Conservation (phyloP, 352 stramenopile genomes). For the Phytophthora nicotianae region DNA sequence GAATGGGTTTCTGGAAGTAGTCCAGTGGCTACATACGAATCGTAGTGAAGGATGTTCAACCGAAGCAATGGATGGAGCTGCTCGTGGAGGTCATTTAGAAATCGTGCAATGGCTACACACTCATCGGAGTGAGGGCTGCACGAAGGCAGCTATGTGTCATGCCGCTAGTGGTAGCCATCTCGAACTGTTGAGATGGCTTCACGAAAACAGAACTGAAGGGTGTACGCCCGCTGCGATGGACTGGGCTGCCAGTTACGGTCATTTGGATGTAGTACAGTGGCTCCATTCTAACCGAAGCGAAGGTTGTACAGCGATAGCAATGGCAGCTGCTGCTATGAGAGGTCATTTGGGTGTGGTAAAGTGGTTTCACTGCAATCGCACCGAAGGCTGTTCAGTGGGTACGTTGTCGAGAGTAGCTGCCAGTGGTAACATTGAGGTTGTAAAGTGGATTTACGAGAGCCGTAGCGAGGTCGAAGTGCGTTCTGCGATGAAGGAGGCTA, state of each 20-base stretch:
- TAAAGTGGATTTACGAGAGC: constrained; percentile 26
- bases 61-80: constrained; percentile 22
- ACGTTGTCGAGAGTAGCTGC: constrained; percentile 20
- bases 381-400: constrained; percentile 14
- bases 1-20: constrained; percentile 16
- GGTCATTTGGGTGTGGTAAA: constrained; percentile 25
- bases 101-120: constrained; percentile 25
- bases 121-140: constrained; percentile 24
- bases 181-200: constrained; percentile 31
- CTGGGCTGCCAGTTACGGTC: constrained; percentile 18
- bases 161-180: constrained; percentile 22
- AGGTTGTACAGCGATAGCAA: constrained; percentile 21
- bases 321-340: constrained; percentile 15
- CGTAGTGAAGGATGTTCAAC: constrained; percentile 22
- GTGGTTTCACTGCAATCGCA: constrained; percentile 26
- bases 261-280: constrained; percentile 28
- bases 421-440: constrained; percentile 11
- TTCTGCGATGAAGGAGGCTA: constrained; percentile 19
- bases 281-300: constrained; percentile 20
- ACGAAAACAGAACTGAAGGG: constrained; percentile 23
- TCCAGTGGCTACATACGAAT: constrained; percentile 28
- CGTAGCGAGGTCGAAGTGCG: constrained; percentile 10
- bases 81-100: constrained; percentile 18
- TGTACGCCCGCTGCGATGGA: constrained; percentile 28
- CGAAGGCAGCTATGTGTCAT: constrained; percentile 29